These are phyloP conservation scores for Neoscytalidium dimidiatum DNA, from an alignment of 2,329 filamentous ascomycete genomes.

Conservation along the genomic window DNA sequence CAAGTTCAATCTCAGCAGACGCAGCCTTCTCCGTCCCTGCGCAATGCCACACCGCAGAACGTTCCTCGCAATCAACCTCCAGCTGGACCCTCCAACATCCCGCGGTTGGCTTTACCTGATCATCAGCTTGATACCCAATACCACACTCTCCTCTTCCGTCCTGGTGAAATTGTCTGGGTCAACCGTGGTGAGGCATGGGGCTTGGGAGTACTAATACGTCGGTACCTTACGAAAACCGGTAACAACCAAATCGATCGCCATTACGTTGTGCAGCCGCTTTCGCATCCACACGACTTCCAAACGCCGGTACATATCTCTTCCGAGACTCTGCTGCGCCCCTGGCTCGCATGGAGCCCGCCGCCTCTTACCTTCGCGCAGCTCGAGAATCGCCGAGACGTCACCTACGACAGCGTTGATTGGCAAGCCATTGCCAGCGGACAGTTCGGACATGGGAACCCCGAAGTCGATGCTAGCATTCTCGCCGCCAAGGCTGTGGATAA, in stretches of 20 bases:
- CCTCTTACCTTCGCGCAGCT: constrained; percentile 50
- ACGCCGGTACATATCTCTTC: constrained; percentile 45
- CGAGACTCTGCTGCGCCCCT: constrained; percentile 53
- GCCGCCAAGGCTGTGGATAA: constrained; percentile 58
- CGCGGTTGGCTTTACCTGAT: constrained; percentile 42
- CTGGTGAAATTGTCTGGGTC: constrained; percentile 61
- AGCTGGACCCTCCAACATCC: not conserved
- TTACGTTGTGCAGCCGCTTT: constrained; percentile 54
- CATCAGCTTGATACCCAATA: constrained; percentile 53
- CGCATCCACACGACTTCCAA: constrained; percentile 44
- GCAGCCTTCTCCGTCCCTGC: not conserved
- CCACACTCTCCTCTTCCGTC: constrained; percentile 52
- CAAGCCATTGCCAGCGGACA: constrained; percentile 35
- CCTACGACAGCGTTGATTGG: constrained; percentile 57
- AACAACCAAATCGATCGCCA: constrained; percentile 30
- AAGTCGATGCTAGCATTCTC: constrained; percentile 60
- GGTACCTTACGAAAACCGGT: constrained; percentile 41
- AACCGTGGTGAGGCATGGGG: constrained; percentile 55
- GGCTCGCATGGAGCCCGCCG: constrained; percentile 61
- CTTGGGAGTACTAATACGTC: constrained; percentile 52
- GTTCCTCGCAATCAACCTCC: not conserved
- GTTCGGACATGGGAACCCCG: constrained; percentile 51
- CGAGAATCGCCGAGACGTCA: constrained; percentile 40
- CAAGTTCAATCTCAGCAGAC: not conserved
- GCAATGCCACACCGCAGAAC: not conserved